Evolutionary conservation across 495 filamentous ascomycete genomes (phyloP), one percentile per base, ranked within the genome.

Genomic region (Tuber indicum): DNA sequence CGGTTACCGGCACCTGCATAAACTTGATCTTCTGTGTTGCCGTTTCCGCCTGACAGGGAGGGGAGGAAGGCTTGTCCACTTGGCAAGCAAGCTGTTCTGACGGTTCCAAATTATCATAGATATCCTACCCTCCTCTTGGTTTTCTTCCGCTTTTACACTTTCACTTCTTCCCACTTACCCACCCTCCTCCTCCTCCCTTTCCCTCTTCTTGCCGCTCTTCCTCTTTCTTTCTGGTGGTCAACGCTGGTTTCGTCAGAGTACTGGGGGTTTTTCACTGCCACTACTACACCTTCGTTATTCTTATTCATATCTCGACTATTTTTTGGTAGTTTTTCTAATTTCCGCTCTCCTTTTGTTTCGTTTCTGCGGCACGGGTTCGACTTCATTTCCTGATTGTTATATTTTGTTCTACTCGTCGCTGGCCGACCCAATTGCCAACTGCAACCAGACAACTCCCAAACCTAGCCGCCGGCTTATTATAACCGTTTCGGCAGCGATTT

Each of bases 401-500:
- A 44, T 66, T 76, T 73, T n/a, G 72, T 69, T 74, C 43, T 74
- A 45, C 49, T 77, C 62, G 80, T 82, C 81, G 81, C 81, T 71
- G 81, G 81, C 70, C 81, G 81, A 82, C 81, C 43, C 76, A 75
- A 79, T 74, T 66, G 36, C 75, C 75, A 42, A 73, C 78, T 80
- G 71, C 79, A 80, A 36, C 52, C 72, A 52, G 71, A 23, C 44
- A 41, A 17, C 42, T 71, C 71, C 42, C 71, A 78, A 72, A 58
- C n/a, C 21, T 72, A 72, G 45, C 70, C 45, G n/a, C 74, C 69
- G 42, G n/a, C 7, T 10, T 19, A 17, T 36, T 36, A 16, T 19
- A 36, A 36, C 58, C 16, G 3, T 19, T 14, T 66, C 26, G 26
- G 7, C 49, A 17, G 58, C 58, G 12, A 66, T 32, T 66, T 8